A percentile compares a stretch with the other conserved stretches of the same genome.
Evolutionary conservation across 1,139 yeast genomes (phyloP).

Genomic region (Protomyces arabidopsidicola): DNA sequence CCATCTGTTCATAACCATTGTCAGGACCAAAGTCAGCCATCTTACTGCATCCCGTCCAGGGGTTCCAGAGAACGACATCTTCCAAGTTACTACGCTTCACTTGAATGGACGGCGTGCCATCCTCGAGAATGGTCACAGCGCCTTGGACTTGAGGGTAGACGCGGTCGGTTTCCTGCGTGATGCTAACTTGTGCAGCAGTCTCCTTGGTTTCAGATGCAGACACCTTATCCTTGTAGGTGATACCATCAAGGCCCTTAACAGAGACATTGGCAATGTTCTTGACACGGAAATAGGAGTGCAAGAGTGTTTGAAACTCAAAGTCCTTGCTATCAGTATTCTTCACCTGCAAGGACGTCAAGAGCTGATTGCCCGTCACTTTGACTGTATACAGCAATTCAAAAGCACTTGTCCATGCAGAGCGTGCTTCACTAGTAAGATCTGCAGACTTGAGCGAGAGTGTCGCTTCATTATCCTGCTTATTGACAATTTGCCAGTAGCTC

Average conservation of each 20-base stretch:
- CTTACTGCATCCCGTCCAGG: constrained; percentile 76
- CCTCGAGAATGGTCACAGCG: constrained; percentile 4
- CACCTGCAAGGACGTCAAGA: constrained; percentile 68
- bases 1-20: constrained; percentile 74
- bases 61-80: constrained; percentile 85
- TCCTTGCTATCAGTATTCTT: constrained; percentile 54
- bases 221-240: constrained; percentile 68
- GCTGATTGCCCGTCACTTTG: constrained; percentile 49
- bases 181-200: neutral
- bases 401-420: constrained; percentile 60
- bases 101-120: constrained; percentile 5
- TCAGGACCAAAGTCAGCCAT: constrained; percentile 89
- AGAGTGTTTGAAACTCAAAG: constrained; percentile 87
- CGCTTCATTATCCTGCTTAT: constrained; percentile 57
- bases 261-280: constrained; percentile 66
- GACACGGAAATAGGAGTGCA: constrained; percentile 76
- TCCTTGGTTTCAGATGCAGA: constrained; percentile 24
- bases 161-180: constrained; percentile 24
- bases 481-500: constrained; percentile 46
- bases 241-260: constrained; percentile 72
- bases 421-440: constrained; percentile 54
- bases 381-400: constrained; percentile 74
- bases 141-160: constrained; percentile 12
- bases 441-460: constrained; percentile 91
- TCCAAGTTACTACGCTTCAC: constrained; percentile 2